Evolutionary conservation across 2,329 filamentous ascomycete species (phyloP).

Genomic region (Penicillium frequentans): DNA sequence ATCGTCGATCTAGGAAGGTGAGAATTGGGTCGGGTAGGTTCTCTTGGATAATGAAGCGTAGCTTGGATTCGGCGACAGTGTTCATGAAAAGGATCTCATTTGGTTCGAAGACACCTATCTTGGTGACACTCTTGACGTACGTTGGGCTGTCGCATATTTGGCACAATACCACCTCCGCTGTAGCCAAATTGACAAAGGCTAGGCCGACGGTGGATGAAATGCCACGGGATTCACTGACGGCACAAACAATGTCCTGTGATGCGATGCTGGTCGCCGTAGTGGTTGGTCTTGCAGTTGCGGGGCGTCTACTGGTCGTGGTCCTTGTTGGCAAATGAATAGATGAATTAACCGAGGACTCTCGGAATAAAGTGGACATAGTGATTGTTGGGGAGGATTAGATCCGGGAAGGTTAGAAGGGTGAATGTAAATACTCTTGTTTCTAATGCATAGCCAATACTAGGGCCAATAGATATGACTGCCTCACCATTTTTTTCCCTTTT

Average conservation of each 20-base stretch:
- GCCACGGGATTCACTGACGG: conserved; percentile 82
- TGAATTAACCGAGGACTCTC: conserved; percentile 13
- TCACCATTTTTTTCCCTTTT: no score
- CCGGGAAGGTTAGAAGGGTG: not conserved
- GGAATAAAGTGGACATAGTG: conserved; percentile 14
- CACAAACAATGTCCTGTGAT: conserved; percentile 77
- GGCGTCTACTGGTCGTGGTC: conserved; percentile 46
- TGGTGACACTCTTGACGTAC: conserved; percentile 84
- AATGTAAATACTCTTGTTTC: not conserved
- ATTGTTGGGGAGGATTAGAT: not conserved
- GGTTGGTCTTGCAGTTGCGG: conserved; percentile 51
- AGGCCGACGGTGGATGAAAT: conserved; percentile 81
- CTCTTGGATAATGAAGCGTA: conserved; percentile 72
- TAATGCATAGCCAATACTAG: not conserved
- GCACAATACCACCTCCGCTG: conserved; percentile 79
- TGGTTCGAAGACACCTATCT: conserved; percentile 77
- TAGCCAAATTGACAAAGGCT: conserved; percentile 83
- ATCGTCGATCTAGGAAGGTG: conserved; percentile 69
- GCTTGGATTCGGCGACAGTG: conserved; percentile 71
- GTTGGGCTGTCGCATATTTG: conserved; percentile 93
- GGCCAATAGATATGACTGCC: no score
- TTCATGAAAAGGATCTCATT: conserved; percentile 76
- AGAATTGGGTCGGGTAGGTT: conserved; percentile 65
- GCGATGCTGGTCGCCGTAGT: conserved; percentile 59
- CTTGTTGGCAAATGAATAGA: conserved; percentile 24